These are phyloP conservation scores for Daldinia sp. DNA, from an alignment of 2,329 filamentous ascomycete species.

Conservation along the genomic window DNA sequence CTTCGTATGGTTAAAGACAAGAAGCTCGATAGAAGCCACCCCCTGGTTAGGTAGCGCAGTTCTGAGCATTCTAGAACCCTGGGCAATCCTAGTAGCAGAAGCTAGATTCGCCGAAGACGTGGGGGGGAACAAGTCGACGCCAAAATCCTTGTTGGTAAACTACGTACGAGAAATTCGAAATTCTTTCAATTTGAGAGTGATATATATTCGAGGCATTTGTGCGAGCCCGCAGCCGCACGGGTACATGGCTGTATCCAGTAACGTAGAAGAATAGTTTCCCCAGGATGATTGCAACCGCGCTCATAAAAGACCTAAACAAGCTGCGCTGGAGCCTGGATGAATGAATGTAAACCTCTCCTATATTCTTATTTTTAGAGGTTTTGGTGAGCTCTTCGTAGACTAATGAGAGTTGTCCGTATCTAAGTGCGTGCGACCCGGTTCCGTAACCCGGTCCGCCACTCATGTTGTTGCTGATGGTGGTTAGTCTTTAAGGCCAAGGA, in stretches of 20 bases:
- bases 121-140: slow-evolving; percentile 40
- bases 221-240: slow-evolving; percentile 9
- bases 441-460: slow-evolving; percentile 35
- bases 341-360: slow-evolving; percentile 13
- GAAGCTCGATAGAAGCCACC: slow-evolving; percentile 35
- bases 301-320: slow-evolving; percentile 22
- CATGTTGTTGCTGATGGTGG: slow-evolving; percentile 29
- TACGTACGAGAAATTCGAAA: slow-evolving; percentile 30
- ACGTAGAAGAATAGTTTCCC: slow-evolving; percentile 15
- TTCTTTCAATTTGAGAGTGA: slow-evolving; percentile 31
- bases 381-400: slow-evolving; percentile 17
- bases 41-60: slow-evolving; percentile 42
- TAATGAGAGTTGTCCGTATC: slow-evolving; percentile 26
- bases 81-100: slow-evolving; percentile 42
- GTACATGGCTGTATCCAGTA: slow-evolving; percentile 26
- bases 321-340: not conserved
- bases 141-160: slow-evolving; percentile 28
- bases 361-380: slow-evolving; percentile 24
- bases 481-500: slow-evolving; percentile 34
- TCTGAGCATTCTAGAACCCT: slow-evolving; percentile 50
- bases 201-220: slow-evolving; percentile 15
- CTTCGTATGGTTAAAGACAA: slow-evolving; percentile 24
- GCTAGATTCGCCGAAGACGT: slow-evolving; percentile 48
- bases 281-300: slow-evolving; percentile 19
- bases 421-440: slow-evolving; percentile 33